Evolutionary conservation across 352 stramenopile species (phyloP).

Genomic region (Phytophthora parvispora): DNA sequence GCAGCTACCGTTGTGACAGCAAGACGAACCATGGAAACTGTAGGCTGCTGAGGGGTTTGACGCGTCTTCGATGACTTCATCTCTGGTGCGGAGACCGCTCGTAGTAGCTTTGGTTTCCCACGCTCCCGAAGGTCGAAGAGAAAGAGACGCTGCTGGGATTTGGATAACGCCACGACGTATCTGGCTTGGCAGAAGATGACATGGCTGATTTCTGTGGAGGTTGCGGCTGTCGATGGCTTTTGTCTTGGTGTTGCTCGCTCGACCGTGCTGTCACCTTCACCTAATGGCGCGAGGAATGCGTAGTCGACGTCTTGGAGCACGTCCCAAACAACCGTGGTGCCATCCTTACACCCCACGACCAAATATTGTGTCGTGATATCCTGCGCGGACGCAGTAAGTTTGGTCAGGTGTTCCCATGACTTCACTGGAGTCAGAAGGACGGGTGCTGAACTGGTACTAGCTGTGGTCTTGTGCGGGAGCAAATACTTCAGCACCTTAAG

Average conservation of each 20-base stretch:
- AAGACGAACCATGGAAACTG: constrained; percentile 29
- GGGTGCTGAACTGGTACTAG: neutral
- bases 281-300: constrained; percentile 30
- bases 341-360: constrained; percentile 52
- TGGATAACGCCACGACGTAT: constrained; percentile 51
- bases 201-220: constrained; percentile 4
- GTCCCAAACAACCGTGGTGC: constrained; percentile 64
- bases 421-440: constrained; percentile 12
- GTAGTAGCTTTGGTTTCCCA: constrained; percentile 30
- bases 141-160: constrained; percentile 38
- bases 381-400: constrained; percentile 44
- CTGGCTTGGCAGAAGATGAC: constrained; percentile 30
- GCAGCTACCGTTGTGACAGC: constrained; percentile 16
- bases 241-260: neutral
- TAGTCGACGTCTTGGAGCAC: constrained; percentile 55
- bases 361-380: constrained; percentile 65
- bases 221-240: neutral
- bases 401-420: constrained; percentile 49
- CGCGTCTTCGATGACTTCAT: constrained; percentile 4
- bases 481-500: constrained; percentile 49
- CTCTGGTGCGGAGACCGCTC: constrained; percentile 35
- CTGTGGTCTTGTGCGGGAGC: constrained; percentile 6
- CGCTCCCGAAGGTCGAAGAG: constrained; percentile 58
- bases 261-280: neutral
- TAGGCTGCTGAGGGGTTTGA: constrained; percentile 3